These are phyloP conservation scores for Podaxis sp. DNA, from an alignment of 768 basidiomycete genomes.

Conservation along the genomic window DNA sequence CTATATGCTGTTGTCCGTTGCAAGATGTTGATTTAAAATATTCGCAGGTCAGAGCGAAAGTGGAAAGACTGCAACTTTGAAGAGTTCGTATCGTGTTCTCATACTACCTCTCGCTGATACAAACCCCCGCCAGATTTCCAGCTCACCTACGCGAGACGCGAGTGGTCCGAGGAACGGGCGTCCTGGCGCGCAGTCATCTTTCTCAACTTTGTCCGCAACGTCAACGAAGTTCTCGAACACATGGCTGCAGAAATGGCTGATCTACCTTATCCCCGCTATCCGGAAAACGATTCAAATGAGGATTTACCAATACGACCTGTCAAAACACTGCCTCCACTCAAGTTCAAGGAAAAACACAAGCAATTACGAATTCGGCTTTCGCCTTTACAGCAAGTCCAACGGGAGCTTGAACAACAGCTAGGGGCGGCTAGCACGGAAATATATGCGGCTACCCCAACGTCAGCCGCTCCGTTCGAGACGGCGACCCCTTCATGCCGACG, in stretches of 20 bases:
- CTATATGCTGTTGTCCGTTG: slow-evolving; percentile 4
- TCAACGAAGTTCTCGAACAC: slow-evolving; percentile 61
- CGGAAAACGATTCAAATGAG: slow-evolving; percentile 41
- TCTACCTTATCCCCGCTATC: slow-evolving; percentile 27
- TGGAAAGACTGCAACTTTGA: slow-evolving; percentile 78
- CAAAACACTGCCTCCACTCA: slow-evolving; percentile 40
- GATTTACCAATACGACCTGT: slow-evolving; percentile 36
- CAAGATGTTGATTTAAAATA: neutral
- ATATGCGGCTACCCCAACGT: slow-evolving; percentile 36
- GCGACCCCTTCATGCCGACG: slow-evolving; percentile 22
- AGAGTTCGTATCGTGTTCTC: slow-evolving; percentile 44
- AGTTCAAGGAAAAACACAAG: slow-evolving; percentile 63
- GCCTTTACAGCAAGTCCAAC: slow-evolving; percentile 57
- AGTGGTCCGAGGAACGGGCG: slow-evolving; percentile 68
- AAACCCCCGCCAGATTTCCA: slow-evolving; percentile 57
- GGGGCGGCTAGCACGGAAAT: slow-evolving; percentile 59
- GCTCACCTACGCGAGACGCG: slow-evolving; percentile 64
- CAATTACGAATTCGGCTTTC: slow-evolving; percentile 57
- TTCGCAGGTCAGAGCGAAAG: slow-evolving; percentile 65
- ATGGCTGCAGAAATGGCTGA: slow-evolving; percentile 57
- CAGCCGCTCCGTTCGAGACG: slow-evolving; percentile 42
- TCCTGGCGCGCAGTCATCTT: slow-evolving; percentile 78
- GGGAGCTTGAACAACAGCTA: slow-evolving; percentile 57
- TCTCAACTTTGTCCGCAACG: slow-evolving; percentile 77
- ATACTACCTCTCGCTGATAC: slow-evolving; percentile 11